These are phyloP conservation scores for Astragalus membranaceus DNA, from an alignment of 306 rosid species.

Conservation along the genomic window DNA sequence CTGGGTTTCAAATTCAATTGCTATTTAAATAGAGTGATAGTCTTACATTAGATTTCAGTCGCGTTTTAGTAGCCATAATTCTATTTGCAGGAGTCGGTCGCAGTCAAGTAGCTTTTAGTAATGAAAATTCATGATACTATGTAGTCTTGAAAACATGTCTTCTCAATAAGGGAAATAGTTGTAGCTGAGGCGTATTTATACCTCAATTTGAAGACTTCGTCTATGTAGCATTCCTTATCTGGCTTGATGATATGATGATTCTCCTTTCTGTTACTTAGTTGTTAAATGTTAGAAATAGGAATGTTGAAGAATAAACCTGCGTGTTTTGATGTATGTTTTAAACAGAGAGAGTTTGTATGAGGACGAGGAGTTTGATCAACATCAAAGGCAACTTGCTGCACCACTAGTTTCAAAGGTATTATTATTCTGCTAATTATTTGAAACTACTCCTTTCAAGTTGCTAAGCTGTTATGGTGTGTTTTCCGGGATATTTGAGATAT, in stretches of 20 bases:
- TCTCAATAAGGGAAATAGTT: not conserved
- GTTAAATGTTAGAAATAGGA: not conserved
- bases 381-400: constrained; percentile 89
- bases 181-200: not conserved
- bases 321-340: not conserved
- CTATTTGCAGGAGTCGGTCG: not conserved
- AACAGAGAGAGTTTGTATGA: constrained; percentile 92
- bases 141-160: not conserved
- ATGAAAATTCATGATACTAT: not conserved
- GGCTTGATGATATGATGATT: not conserved
- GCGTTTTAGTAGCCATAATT: not conserved
- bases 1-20: not conserved
- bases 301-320: not conserved
- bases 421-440: not conserved
- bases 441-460: not conserved
- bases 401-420: constrained; percentile 85
- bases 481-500: not conserved
- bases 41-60: not conserved
- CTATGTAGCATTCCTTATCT: not conserved
- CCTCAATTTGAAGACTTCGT: not conserved
- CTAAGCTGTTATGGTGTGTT: not conserved
- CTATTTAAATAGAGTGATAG: not conserved
- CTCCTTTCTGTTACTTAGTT: not conserved
- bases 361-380: constrained; percentile 89
- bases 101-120: not conserved